Conservation (phyloP, 345 rosid genomes). For the Melastoma malabathricum region DNA sequence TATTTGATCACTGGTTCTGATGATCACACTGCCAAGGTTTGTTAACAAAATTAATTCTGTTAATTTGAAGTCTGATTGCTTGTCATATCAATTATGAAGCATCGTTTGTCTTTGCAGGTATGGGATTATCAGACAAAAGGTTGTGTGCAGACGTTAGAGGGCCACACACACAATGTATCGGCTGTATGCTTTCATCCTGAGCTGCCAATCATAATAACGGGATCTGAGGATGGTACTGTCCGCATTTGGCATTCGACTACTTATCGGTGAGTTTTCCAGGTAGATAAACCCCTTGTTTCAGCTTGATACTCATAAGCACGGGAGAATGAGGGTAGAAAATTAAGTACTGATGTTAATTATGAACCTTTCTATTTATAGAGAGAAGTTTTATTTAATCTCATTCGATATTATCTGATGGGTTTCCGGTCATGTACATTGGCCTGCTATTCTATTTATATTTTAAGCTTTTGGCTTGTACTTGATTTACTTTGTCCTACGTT, state of each 20-base stretch:
- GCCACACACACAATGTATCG: conserved; percentile 42
- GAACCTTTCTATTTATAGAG: no score
- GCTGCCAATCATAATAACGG: conserved; percentile 39
- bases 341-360: no score
- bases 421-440: no score
- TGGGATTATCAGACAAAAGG: conserved; percentile 46
- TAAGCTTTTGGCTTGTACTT: background rate
- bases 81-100: no score
- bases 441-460: no score
- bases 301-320: no score
- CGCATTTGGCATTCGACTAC: conserved; percentile 45
- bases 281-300: no score
- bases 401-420: no score
- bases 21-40: conserved; percentile 86
- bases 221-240: conserved; percentile 44
- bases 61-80: no score
- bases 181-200: conserved; percentile 45
- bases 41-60: conserved; percentile 12
- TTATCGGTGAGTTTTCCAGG: conserved; percentile 10
- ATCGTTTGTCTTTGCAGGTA: conserved; percentile 14
- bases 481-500: background rate
- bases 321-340: no score
- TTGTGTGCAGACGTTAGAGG: conserved; percentile 35
- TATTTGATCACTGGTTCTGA: conserved; percentile 82
- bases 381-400: no score